phyloP scores from a whole-genome alignment of 1,284 basidiomycete genomes.

The Paramarasmius palmivorus region DNA sequence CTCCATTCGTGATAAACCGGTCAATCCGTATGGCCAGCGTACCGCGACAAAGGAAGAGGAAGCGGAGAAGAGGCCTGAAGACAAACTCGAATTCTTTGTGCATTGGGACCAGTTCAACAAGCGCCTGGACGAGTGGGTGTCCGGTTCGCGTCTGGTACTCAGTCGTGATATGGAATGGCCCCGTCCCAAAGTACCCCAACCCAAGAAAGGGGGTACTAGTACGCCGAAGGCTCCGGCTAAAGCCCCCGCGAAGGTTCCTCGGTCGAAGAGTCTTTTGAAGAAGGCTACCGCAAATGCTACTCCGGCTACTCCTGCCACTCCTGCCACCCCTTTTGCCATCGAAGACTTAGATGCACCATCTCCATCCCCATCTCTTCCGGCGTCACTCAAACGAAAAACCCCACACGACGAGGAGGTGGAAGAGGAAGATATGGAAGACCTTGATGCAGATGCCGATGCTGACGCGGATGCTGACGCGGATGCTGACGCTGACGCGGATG shows the following conservation, averaged over 20 bases:
- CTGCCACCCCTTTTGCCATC: constrained; percentile 44
- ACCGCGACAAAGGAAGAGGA: constrained; percentile 43
- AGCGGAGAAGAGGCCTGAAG: constrained; percentile 54
- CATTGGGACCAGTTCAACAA: constrained; percentile 99
- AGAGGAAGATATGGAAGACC: constrained; percentile 59
- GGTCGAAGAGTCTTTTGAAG: constrained; percentile 62
- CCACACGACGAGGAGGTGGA: constrained; percentile 63
- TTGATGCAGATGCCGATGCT: constrained; percentile 58
- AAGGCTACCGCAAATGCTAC: constrained; percentile 78
- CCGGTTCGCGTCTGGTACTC: constrained; percentile 83
- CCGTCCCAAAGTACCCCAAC: constrained; percentile 74
- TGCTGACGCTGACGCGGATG: constrained; percentile 39
- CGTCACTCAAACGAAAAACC: constrained; percentile 65
- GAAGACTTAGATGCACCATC: constrained; percentile 39
- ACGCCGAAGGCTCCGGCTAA: constrained; percentile 44
- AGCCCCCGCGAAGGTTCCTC: constrained; percentile 61
- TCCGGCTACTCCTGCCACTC: constrained; percentile 49
- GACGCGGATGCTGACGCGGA: too few relatives aligned
- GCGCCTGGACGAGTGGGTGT: constrained; percentile 98
- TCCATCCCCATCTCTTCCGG: constrained; percentile 45
- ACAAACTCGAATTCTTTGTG: constrained; percentile 92
- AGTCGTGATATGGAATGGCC: constrained; percentile 94
- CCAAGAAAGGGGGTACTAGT: constrained; percentile 45
- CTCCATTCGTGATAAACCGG: constrained; percentile 84
- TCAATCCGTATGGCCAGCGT: constrained; percentile 59